Evolutionary conservation across 1,139 yeast genomes (phyloP), one percentile per base, ranked within the genome.

Genomic region (Hemisphaericaspora xylanilytica): DNA sequence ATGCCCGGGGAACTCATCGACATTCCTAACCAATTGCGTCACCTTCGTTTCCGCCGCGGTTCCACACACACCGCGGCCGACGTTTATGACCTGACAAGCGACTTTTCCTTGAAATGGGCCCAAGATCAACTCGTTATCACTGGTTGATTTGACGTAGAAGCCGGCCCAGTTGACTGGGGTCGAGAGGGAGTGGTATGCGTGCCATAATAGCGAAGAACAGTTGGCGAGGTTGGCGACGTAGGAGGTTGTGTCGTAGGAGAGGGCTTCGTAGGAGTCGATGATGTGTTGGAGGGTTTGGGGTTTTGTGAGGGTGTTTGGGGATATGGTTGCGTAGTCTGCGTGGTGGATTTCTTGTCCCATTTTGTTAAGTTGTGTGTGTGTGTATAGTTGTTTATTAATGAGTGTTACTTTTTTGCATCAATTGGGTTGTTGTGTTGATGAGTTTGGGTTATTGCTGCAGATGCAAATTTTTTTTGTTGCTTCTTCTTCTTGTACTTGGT

Each of bases 41-140:
- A 59, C 38, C 41, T 61, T 59, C 0, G 67, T 49, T 0, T 57
- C 46, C 0, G 95, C 96, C 2, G 96, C 95, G 1, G 78, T 67
- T 5, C 98, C 97, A 63, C 97, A 92, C 0, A 92, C 97, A 7
- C 98, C 98, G 42, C 66, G 73, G 4, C 96, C 97, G 41, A 85
- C 66, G 41, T 67, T 56, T 42, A 92, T 92, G 14, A 65, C 61
- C 60, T 92, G 97, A 55, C 98, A 92, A 0, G 97, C 97, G 3
- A 92, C 97, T 59, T 88, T 88, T 1, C 98, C 98, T 59, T 88
- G 96, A 59, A 92, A 92, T 7, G 98, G 98, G 0, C 95, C 98
- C 33, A 92, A 68, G 24, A 87, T 73, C 39, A 92, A 67, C 51
- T 74, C 78, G 0, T 56, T 47, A 38, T 75, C 70, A 4, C 34